Base-by-base conservation (phyloP, 768 basidiomycete genomes). In the Lepiota brunneoincarnata region DNA sequence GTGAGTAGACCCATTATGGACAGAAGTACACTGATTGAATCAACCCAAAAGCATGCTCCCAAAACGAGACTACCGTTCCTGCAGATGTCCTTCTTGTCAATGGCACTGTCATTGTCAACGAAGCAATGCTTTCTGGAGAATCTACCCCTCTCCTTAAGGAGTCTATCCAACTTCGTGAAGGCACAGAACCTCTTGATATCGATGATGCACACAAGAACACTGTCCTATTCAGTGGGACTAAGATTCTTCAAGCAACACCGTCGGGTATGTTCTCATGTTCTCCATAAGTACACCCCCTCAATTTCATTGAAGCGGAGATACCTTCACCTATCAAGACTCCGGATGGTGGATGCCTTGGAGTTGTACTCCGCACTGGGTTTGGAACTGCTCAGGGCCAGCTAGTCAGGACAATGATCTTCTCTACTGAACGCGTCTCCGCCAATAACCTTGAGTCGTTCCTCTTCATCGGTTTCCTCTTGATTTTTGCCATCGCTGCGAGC, bases 121-220 rank as follows among this genome's bases (percentile, higher is more conserved):
- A 99, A 69, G 97, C 97, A 23, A 98, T 99, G 97, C 75, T 99
- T 2, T 97, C 94, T 1, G 97, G 97, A 47, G 97, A 99, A 74
- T 97, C 94, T 0, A 99, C 97, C 0, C 97, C 97, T 0, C 76
- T 99, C 7, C 76, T 99, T 43, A 99, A 99, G 65, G 97, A 99
- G 64, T 93, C 91, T 12, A 88, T 98, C 53, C 89, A 93, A 59
- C 77, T 98, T 0, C 76, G 93, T 9, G 90, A 95, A 4, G 73
- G 76, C 0, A 67, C 72, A 4, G 94, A 96, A 47, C 76, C 72
- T 20, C 78, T 98, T 37, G 93, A 97, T 62, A 86, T 93, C 24
- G 93, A 98, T 63, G 84, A 86, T 7, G 72, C 77, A 1, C 95
- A 98, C 68, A 92, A 91, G 72, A 92, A 91, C 61, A 84, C 81